Percentiles rank a stretch among this genome's conserved stretches.
Conservation (phyloP, 441 rosid species). For the Pelargonium australe region DNA sequence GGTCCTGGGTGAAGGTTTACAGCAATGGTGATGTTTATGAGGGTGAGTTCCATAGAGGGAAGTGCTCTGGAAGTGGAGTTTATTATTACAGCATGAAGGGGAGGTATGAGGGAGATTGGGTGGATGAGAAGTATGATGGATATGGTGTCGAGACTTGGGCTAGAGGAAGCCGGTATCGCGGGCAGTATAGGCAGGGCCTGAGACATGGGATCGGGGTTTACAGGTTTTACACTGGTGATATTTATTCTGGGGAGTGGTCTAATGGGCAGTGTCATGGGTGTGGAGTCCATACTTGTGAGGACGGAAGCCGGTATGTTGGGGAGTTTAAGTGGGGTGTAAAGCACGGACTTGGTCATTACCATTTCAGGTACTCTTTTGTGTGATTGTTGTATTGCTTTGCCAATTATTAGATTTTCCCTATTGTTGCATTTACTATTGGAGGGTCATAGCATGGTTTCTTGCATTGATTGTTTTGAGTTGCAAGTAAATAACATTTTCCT, state of each 20-base stretch:
- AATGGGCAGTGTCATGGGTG: conserved; percentile 61
- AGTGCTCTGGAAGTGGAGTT: conserved; percentile 62
- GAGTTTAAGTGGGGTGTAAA: conserved; percentile 60
- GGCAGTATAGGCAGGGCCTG: conserved; percentile 54
- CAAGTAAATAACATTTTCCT: no score
- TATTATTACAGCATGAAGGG: conserved; percentile 48
- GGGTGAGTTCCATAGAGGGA: conserved; percentile 54
- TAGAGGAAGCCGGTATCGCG: conserved; percentile 57
- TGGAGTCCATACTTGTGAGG: conserved; percentile 51
- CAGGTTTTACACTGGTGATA: conserved; percentile 49
- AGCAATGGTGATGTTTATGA: conserved; percentile 50
- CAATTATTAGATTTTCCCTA: background rate
- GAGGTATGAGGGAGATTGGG: conserved; percentile 59
- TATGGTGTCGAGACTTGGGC: conserved; percentile 67
- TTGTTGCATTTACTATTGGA: background rate
- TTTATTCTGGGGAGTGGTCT: conserved; percentile 61
- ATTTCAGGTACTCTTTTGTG: conserved; percentile 41
- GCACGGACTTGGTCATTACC: conserved; percentile 55
- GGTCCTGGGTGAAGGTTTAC: conserved; percentile 44
- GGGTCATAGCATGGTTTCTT: no score
- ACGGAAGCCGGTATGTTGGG: conserved; percentile 51
- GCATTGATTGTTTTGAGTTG: no score
- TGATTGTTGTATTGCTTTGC: background rate
- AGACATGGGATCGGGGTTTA: conserved; percentile 60
- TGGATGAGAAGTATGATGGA: conserved; percentile 60